Evolutionary conservation across 306 rosid genomes (phyloP), one percentile per base, ranked within the genome.

Genomic region (Begonia peltatifolia): DNA sequence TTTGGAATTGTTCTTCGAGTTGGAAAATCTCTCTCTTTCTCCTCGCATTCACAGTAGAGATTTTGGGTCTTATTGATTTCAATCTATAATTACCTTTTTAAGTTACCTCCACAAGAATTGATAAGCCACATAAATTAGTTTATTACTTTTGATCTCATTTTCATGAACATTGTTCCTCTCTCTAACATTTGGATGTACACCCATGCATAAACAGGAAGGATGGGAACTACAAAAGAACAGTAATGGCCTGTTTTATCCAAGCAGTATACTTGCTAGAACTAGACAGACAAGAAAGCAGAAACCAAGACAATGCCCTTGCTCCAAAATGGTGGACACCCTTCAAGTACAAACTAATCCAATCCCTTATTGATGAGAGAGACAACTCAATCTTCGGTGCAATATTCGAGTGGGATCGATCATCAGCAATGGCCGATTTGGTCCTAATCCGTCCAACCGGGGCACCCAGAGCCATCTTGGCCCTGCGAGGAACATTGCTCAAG

Each of bases 301-400:
- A 61, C 47, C 62, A 66, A 9, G 76, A 64, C 43, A 79, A 55
- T 66, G 87, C 82, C 55, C 79, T 83, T 43, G 95, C 99, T 58
- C 84, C 94, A 5, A 86, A 90, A 62, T 90, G 95, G 99, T 90
- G 94, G 99, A 81, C 73, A 17, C 99, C 99, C 48, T 90, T 90
- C 59, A 90, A 90, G 61, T 90, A 80, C 81, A 86, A 79, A 69
- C 77, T 83, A 48, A 54, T 68, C 12, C 52, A 79, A 68, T 83
- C 78, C 41, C 46, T 90, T 42, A 62, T 86, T 23, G 95, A 90
- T 38, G 88, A 81, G 65, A 73, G 99, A 69, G 99, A 90, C 59
- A 87, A 92, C 23, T 90, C 99, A 50, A 81, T 83, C 54, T 90
- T 90, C 17, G 99, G 99, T 1, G 95, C 99, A 36, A 54, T 90